A percentile compares a stretch with the other conserved stretches of the same genome.
Conservation (phyloP, 2,329 filamentous ascomycete genomes). For the Aspergillus ibericus region DNA sequence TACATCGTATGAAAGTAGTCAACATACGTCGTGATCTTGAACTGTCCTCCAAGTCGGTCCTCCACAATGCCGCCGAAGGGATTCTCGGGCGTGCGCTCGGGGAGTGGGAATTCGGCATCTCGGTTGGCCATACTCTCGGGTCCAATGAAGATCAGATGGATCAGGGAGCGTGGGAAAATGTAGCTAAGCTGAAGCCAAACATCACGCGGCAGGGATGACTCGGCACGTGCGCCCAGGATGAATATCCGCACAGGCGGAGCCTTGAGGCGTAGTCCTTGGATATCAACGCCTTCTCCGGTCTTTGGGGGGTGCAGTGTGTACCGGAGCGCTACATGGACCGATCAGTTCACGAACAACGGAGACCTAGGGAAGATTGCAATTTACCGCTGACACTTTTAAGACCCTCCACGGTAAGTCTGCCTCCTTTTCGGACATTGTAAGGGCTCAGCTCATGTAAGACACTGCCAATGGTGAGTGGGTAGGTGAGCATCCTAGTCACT, state of each 20-base stretch:
- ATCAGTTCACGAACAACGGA: background rate
- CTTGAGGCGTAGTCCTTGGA: conserved; percentile 78
- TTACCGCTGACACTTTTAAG: conserved; percentile 89
- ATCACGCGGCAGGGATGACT: conserved; percentile 90
- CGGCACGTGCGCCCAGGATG: conserved; percentile 90
- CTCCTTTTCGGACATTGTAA: conserved; percentile 74
- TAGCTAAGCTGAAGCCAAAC: conserved; percentile 94
- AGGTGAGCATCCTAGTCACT: conserved; percentile 88
- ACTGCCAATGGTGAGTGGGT: conserved; percentile 87
- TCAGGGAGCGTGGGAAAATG: conserved; percentile 86
- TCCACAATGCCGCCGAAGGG: conserved; percentile 94
- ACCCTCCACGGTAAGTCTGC: conserved; percentile 80
- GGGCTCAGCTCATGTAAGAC: conserved; percentile 92
- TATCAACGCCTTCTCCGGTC: conserved; percentile 69
- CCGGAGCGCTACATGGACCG: conserved; percentile 65
- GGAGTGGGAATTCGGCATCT: conserved; percentile 87
- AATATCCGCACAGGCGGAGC: conserved; percentile 90
- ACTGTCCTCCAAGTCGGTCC: conserved; percentile 78
- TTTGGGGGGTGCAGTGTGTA: conserved; percentile 90
- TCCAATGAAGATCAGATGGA: conserved; percentile 92
- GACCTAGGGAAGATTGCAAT: conserved; percentile 33
- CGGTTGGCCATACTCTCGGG: conserved; percentile 95
- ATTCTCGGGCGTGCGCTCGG: conserved; percentile 78
- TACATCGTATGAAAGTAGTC: conserved; percentile 98
- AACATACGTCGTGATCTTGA: conserved; percentile 97